Base-by-base conservation (phyloP, 352 stramenopile genomes). In the Pythium coloratum region DNA sequence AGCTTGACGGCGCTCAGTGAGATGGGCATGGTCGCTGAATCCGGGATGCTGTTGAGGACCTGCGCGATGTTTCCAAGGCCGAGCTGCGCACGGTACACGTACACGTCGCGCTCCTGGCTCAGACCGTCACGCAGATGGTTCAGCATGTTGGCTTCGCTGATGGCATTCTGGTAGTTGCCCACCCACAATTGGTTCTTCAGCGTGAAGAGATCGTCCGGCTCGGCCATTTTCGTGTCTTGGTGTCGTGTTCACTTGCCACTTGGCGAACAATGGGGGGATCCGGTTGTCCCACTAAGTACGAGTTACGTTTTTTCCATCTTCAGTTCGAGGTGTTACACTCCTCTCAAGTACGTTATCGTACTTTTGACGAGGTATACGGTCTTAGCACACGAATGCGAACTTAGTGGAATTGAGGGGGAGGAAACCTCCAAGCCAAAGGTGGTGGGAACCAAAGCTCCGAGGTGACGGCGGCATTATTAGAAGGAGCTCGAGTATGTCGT, bases 151-250 rank as follows among this genome's bases (percentile, higher is more conserved):
- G 79, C 91, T 70, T 98, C 96, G 63, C 96, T 96, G 38, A 98
- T 81, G 26, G 88, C 89, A 56, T 98, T 94, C 71, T 95, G 81
- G 81, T 98, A 99, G 83, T 98, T 98, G 59, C 96, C 97, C 49
- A 99, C 83, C 93, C 94, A 99, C 67, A 98, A 97, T 76, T 98
- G 95, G 81, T 98, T 98, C 76, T 98, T 95, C 28, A 99, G 82
- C 72, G 96, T 99, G 82, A 98, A 99, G 49, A 99, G 86, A 67
- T 99, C 97, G 75, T 99, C 97, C 13, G 97, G 96, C 72, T 98
- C 94, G 36, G 83, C 77, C 91, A 97, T 97, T n/a, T 53, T 68
- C 26, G 8, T 6, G 24, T 33, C 59, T 50, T 51, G 9, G 10
- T 40, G n/a, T 57, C 38, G 36, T 44, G 13, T 67, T 56, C 24